A percentile compares a stretch with the other conserved stretches of the same genome.
phyloP scores from a whole-genome alignment of 2,329 filamentous ascomycete genomes.

The Claviceps sp. region DNA sequence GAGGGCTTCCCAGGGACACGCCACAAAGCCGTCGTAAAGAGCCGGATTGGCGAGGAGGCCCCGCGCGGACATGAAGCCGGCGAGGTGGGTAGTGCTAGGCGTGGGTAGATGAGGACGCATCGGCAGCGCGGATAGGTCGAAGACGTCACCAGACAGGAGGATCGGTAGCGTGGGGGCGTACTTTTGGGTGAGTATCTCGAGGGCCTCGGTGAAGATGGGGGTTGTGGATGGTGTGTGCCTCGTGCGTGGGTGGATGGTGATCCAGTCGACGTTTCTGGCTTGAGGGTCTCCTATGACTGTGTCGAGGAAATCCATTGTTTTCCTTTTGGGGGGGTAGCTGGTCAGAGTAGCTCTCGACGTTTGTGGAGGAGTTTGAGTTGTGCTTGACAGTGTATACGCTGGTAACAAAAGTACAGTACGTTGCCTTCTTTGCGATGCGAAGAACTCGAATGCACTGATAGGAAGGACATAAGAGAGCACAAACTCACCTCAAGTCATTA shows the following conservation, averaged over 20 bases:
- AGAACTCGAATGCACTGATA: too few relatives aligned
- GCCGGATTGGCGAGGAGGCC: slow-evolving; percentile 56
- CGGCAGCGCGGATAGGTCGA: slow-evolving; percentile 35
- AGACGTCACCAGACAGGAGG: slow-evolving; percentile 57
- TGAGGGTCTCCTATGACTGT: slow-evolving; percentile 43
- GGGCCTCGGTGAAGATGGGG: slow-evolving; percentile 48
- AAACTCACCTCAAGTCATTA: slow-evolving; percentile 38
- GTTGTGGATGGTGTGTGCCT: slow-evolving; percentile 45
- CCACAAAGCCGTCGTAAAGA: slow-evolving; percentile 42
- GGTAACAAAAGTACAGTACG: too few relatives aligned
- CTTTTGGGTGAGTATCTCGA: slow-evolving; percentile 39
- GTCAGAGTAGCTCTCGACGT: too few relatives aligned
- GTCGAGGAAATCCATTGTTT: slow-evolving; percentile 48
- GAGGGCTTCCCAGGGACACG: slow-evolving; percentile 49
- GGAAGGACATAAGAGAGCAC: too few relatives aligned
- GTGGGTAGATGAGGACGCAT: slow-evolving; percentile 15
- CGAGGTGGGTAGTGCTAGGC: slow-evolving; percentile 34
- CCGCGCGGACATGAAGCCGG: slow-evolving; percentile 57
- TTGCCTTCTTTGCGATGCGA: too few relatives aligned
- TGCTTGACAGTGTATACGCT: too few relatives aligned
- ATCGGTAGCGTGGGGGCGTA: slow-evolving; percentile 45
- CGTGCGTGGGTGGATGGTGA: slow-evolving; percentile 58
- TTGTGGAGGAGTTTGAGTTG: too few relatives aligned
- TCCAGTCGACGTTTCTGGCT: slow-evolving; percentile 46
- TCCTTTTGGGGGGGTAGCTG: slow-evolving; percentile 11